Percentiles rank a stretch among this genome's conserved stretches.
These are phyloP conservation scores for Aspergillus sparsus DNA, from an alignment of 495 filamentous ascomycete species.

Conservation along the genomic window DNA sequence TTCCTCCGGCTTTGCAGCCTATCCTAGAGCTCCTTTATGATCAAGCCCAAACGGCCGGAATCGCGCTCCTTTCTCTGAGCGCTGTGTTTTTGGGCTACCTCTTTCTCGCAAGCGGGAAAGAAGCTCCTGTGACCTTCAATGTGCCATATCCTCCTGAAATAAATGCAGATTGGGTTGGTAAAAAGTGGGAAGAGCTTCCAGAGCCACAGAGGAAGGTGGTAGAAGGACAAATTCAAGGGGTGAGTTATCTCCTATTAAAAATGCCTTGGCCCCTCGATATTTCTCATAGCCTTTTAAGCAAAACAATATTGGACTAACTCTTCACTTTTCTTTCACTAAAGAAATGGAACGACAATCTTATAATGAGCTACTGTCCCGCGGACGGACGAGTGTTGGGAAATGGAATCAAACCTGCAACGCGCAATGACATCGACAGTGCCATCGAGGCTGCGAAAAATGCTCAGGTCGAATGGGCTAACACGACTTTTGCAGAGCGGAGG, in stretches of 20 bases:
- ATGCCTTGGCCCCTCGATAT: background rate
- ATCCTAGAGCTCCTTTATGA: constrained; percentile 25
- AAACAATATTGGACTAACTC: constrained; percentile 4
- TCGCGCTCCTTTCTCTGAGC: constrained; percentile 38
- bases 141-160: constrained; percentile 61
- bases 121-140: constrained; percentile 57
- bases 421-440: constrained; percentile 77
- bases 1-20: constrained; percentile 31
- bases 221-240: constrained; percentile 44
- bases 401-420: constrained; percentile 71
- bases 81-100: constrained; percentile 41
- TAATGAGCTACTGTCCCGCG: constrained; percentile 79
- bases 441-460: constrained; percentile 72
- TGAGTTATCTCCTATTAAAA: constrained; percentile 25
- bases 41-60: constrained; percentile 27
- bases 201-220: constrained; percentile 48
- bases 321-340: constrained; percentile 16
- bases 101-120: constrained; percentile 37
- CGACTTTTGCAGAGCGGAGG: constrained; percentile 74
- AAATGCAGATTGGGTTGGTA: constrained; percentile 52
- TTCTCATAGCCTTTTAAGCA: background rate
- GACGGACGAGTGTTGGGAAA: constrained; percentile 80
- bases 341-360: constrained; percentile 46
- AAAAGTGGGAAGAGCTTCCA: constrained; percentile 61
- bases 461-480: constrained; percentile 78